These are phyloP conservation scores for Willaertia magna DNA, from an alignment of 208 protist genomes.

Conservation along the genomic window DNA sequence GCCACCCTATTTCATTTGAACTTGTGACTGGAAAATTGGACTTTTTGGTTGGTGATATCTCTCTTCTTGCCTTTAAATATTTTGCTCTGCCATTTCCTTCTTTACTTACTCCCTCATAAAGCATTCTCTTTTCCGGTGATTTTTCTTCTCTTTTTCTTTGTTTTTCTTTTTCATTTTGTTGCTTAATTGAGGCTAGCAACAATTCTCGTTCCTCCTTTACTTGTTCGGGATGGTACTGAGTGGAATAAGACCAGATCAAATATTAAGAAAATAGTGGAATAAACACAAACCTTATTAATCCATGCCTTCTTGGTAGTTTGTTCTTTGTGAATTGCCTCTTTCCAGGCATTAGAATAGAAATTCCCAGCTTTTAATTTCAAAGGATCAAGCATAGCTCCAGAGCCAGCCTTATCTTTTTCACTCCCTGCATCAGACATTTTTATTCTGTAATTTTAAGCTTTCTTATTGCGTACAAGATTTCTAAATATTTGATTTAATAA, in stretches of 20 bases:
- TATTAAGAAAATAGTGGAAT: too few species aligned
- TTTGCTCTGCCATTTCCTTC: conserved; percentile 19
- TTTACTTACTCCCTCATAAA: conserved; percentile 22
- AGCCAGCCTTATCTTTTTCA: too few species aligned
- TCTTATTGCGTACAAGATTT: too few species aligned
- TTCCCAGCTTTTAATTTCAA: too few species aligned
- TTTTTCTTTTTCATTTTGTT: neutral
- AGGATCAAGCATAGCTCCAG: too few species aligned
- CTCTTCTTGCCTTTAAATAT: conserved; percentile 1
- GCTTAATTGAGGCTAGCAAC: neutral
- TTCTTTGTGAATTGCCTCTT: neutral
- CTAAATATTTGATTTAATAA: too few species aligned
- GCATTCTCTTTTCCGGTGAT: neutral
- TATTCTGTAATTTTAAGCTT: too few species aligned
- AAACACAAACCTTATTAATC: too few species aligned
- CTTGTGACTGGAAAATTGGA: neutral
- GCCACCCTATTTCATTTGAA: neutral
- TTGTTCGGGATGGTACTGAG: neutral
- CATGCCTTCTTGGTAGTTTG: too few species aligned
- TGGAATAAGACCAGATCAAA: too few species aligned
- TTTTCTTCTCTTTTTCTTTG: neutral
- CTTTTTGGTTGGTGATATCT: conserved; percentile 5
- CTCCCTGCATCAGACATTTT: too few species aligned
- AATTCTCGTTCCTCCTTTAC: neutral
- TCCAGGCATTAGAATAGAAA: too few species aligned